Conservation (phyloP, 345 rosid genomes). For the Bruguiera parviflora region DNA sequence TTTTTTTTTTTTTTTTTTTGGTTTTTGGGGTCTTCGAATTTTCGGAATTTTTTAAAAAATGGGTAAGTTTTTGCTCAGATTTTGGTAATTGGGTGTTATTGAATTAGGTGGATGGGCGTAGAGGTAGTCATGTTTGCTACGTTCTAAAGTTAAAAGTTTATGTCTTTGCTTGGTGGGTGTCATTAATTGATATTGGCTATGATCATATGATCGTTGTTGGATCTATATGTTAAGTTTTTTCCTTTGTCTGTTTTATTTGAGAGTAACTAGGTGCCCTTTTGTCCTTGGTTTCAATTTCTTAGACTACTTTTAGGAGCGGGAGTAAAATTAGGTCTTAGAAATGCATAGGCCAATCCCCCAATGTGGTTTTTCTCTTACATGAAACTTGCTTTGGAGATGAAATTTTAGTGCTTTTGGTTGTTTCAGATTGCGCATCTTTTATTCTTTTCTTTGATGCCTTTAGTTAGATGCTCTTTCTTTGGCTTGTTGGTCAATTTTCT, state of each 20-base stretch:
- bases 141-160: slow-evolving; percentile 10
- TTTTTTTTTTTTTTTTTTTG: too few relatives aligned
- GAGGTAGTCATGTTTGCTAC: slow-evolving; percentile 4
- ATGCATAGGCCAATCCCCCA: background rate
- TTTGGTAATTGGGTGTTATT: background rate
- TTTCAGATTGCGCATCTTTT: background rate
- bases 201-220: slow-evolving; percentile 14
- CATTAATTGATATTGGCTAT: slow-evolving; percentile 6
- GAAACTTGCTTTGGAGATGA: background rate
- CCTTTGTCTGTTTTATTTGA: background rate
- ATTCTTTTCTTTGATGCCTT: background rate
- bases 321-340: background rate
- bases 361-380: background rate
- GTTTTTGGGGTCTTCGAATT: background rate
- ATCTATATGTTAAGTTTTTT: slow-evolving; percentile 19
- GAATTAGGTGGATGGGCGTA: background rate
- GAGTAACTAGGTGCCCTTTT: background rate
- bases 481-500: background rate
- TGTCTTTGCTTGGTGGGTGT: slow-evolving; percentile 13
- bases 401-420: background rate
- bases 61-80: background rate
- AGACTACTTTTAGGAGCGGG: background rate
- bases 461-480: background rate
- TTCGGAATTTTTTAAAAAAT: background rate
- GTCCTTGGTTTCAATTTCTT: background rate